A percentile compares a stretch with the other conserved stretches of the same genome.
Evolutionary conservation across 1,284 basidiomycete species (phyloP).

Genomic region (Apiotrichum veenhuisii): DNA sequence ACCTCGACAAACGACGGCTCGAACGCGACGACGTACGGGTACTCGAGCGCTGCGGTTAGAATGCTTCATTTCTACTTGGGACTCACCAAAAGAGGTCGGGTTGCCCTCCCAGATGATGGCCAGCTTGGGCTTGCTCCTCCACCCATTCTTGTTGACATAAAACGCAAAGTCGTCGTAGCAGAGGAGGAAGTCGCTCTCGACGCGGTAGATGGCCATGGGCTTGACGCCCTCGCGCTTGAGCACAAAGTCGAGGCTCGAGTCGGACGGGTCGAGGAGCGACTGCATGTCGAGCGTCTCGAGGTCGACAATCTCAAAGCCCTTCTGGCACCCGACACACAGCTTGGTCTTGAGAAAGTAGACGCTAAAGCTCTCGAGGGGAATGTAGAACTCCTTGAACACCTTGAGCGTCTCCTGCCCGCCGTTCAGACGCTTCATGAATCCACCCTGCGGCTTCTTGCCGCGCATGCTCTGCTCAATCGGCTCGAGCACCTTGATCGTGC

Average conservation of each 20-base stretch:
- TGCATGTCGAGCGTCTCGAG: slow-evolving; percentile 96
- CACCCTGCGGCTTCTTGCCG: slow-evolving; percentile 75
- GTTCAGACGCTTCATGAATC: slow-evolving; percentile 86
- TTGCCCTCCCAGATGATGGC: slow-evolving; percentile 96
- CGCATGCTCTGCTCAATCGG: slow-evolving; percentile 87
- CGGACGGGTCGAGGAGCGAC: slow-evolving; percentile 88
- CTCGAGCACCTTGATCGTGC: slow-evolving; percentile 96
- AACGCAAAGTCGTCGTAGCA: slow-evolving; percentile 99
- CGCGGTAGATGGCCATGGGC: slow-evolving; percentile 94
- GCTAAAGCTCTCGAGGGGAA: slow-evolving; percentile 93
- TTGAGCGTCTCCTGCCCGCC: slow-evolving; percentile 86
- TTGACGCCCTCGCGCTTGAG: slow-evolving; percentile 80
- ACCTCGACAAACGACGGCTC: slow-evolving; percentile 97
- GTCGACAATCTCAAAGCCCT: slow-evolving; percentile 99
- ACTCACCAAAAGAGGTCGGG: slow-evolving; percentile 86
- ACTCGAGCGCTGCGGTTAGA: slow-evolving; percentile 71
- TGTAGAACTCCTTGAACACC: slow-evolving; percentile 98
- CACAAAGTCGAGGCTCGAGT: slow-evolving; percentile 89
- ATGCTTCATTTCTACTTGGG: not conserved
- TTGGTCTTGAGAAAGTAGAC: slow-evolving; percentile 98
- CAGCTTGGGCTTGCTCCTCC: slow-evolving; percentile 84
- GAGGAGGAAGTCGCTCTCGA: slow-evolving; percentile 93
- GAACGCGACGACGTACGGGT: slow-evolving; percentile 95
- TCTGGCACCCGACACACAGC: slow-evolving; percentile 93
- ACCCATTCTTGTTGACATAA: slow-evolving; percentile 96